Base-by-base conservation (phyloP, 2,329 filamentous ascomycete genomes). In the Torrubiella hemipterigena region DNA sequence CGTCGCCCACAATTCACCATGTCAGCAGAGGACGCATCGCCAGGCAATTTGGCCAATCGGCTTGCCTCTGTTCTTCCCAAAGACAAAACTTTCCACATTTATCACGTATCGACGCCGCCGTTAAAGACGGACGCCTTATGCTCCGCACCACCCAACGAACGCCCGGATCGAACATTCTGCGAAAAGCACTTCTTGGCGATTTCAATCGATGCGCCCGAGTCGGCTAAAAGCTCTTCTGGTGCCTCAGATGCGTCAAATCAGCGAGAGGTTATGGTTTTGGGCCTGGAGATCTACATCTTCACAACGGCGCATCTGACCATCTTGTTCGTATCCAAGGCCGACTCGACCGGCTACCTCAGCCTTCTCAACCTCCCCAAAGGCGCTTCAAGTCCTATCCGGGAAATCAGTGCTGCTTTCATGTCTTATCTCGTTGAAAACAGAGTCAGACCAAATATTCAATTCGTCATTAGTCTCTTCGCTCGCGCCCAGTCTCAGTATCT, bases 281-380 rank as follows among this genome's bases (percentile, higher is more conserved):
- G 81, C 12, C 69, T 98, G 39, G 91, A 98, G 51, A 67, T 95
- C 31, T 68, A 91, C 44, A 71, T 98, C 37, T 98, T 93, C 56
- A 81, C 77, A 1, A 94, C 87, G 0, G 70, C 73, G 27, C 70
- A 73, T 44, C 71, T 85, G 16, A 93, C 81, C 2, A 95, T 83
- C 4, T 69, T 96, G 32, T 98, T 98, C 52, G 80, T 98, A 16
- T 89, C 87, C 40, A 98, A 98, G 56, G 91, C 91, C 29, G 91
- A 98, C 58, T 95, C 91, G 8, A 95, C 89, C 0, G 91, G 93
- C 16, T 93, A 85, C 50, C 60, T 95, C 8, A 65, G 77, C 42
- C 63, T 80, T 3, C 61, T 87, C 21, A 59, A 70, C 13, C 61
- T 82, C 0, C 70, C 77, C 12, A 69, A 61, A 42, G 65, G 70